These are phyloP conservation scores for Ambrosiella cleistominuta DNA, from an alignment of 2,329 filamentous ascomycete species.

Conservation along the genomic window DNA sequence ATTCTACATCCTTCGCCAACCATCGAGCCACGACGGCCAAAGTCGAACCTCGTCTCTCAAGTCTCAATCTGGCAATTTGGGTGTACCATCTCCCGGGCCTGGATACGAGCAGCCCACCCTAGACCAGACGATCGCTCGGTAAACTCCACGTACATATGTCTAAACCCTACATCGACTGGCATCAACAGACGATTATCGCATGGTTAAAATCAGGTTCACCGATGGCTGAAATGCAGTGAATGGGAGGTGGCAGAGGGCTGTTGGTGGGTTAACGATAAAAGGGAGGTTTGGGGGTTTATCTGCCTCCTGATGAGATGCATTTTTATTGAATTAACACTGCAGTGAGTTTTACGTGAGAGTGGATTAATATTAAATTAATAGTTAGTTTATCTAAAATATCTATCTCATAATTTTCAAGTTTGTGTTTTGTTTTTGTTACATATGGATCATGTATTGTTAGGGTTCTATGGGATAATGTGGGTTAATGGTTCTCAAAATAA, in stretches of 20 bases:
- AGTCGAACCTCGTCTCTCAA: too few relatives aligned
- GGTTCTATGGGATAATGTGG: too few relatives aligned
- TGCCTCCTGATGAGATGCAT: neutral
- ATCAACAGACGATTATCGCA: neutral
- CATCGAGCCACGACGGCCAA: neutral
- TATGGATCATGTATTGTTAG: too few relatives aligned
- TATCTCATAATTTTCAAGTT: too few relatives aligned
- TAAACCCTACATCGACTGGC: neutral
- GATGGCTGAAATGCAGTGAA: neutral
- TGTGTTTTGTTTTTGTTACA: too few relatives aligned
- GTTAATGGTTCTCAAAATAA: too few relatives aligned
- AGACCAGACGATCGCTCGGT: neutral
- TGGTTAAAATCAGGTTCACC: neutral
- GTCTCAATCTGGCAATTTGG: too few relatives aligned
- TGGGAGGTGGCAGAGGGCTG: neutral
- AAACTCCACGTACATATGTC: neutral
- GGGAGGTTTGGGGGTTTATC: neutral
- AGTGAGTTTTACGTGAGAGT: too few relatives aligned
- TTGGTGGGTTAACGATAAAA: neutral
- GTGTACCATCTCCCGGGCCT: too few relatives aligned
- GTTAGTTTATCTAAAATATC: too few relatives aligned
- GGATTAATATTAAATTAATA: too few relatives aligned
- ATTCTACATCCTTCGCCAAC: neutral
- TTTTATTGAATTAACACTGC: too few relatives aligned
- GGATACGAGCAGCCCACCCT: neutral